Evolutionary conservation across 352 stramenopile genomes (phyloP).

Genomic region (Phytophthora syringae): DNA sequence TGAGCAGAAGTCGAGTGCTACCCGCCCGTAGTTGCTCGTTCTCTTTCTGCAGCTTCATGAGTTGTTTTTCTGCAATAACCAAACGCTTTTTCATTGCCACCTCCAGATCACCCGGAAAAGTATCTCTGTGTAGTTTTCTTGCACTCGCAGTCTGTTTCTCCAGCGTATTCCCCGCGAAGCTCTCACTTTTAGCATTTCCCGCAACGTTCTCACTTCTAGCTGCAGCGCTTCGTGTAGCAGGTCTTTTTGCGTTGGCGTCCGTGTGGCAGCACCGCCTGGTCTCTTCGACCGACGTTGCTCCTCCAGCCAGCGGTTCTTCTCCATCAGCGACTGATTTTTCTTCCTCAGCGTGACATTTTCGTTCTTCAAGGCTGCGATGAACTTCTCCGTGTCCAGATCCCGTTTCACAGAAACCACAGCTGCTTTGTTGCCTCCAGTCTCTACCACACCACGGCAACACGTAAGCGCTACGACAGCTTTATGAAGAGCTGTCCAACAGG

Average conservation of each 20-base stretch:
- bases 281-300: conserved; percentile 50
- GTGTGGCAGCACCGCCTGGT: conserved; percentile 1
- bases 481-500: not conserved
- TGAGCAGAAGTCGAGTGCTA: conserved; percentile 10
- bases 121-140: conserved; percentile 56
- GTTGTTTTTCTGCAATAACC: conserved; percentile 71
- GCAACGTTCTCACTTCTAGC: too few species aligned
- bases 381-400: conserved; percentile 83
- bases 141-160: conserved; percentile 53
- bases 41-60: conserved; percentile 72
- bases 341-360: conserved; percentile 78
- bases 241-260: conserved; percentile 13
- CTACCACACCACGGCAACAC: conserved; percentile 9
- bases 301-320: conserved; percentile 74
- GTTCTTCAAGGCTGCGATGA: conserved; percentile 78
- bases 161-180: conserved; percentile 41
- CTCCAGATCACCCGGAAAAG: conserved; percentile 65
- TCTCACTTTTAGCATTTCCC: conserved; percentile 2
- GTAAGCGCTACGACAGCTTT: not conserved
- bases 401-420: conserved; percentile 44
- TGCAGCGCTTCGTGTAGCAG: conserved; percentile 3
- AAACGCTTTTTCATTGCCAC: conserved; percentile 75
- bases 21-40: conserved; percentile 62
- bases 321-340: conserved; percentile 72
- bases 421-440: conserved; percentile 38